Percentiles rank a stretch among this genome's conserved stretches.
These are phyloP conservation scores for Leptodontidium sp. DNA, from an alignment of 2,329 filamentous ascomycete species.

Conservation along the genomic window DNA sequence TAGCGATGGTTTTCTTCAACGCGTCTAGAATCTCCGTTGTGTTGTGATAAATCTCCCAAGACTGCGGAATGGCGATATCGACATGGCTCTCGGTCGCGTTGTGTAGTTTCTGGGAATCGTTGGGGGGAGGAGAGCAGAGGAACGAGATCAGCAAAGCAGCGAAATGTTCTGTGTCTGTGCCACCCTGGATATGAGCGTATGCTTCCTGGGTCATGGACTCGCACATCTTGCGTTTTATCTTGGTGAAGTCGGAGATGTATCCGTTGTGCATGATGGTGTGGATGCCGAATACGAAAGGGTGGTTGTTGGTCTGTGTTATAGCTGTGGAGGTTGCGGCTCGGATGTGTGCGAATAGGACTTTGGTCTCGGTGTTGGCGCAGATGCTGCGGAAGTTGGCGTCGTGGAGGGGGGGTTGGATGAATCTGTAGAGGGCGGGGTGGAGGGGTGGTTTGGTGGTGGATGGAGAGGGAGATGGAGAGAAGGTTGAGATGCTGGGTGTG, in stretches of 20 bases:
- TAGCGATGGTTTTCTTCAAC: constrained; percentile 52
- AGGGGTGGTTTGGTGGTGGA: constrained; percentile 45
- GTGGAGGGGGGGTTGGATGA: constrained; percentile 58
- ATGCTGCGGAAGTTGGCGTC: constrained; percentile 62
- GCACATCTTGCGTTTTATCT: constrained; percentile 55
- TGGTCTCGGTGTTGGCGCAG: constrained; percentile 58
- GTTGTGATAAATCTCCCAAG: constrained; percentile 54
- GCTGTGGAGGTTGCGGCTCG: constrained; percentile 56
- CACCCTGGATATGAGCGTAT: constrained; percentile 57
- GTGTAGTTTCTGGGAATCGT: not conserved
- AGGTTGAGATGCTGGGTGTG: constrained; percentile 51
- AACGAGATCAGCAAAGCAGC: constrained; percentile 52
- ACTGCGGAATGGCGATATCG: constrained; percentile 18
- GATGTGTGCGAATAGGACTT: constrained; percentile 61
- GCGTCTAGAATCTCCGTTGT: constrained; percentile 53
- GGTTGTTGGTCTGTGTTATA: constrained; percentile 59
- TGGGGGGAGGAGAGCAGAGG: constrained; percentile 31
- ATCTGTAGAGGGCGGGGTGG: constrained; percentile 60
- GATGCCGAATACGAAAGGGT: constrained; percentile 62
- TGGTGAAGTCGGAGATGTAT: constrained; percentile 55
- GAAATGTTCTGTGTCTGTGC: constrained; percentile 61
- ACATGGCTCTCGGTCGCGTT: constrained; percentile 10
- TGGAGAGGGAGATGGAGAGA: constrained; percentile 37
- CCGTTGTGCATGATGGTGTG: constrained; percentile 66
- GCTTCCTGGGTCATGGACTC: constrained; percentile 55